A percentile compares a stretch with the other conserved stretches of the same genome.
phyloP scores from a whole-genome alignment of 352 stramenopile species.

The Globisporangium uncinulatum region DNA sequence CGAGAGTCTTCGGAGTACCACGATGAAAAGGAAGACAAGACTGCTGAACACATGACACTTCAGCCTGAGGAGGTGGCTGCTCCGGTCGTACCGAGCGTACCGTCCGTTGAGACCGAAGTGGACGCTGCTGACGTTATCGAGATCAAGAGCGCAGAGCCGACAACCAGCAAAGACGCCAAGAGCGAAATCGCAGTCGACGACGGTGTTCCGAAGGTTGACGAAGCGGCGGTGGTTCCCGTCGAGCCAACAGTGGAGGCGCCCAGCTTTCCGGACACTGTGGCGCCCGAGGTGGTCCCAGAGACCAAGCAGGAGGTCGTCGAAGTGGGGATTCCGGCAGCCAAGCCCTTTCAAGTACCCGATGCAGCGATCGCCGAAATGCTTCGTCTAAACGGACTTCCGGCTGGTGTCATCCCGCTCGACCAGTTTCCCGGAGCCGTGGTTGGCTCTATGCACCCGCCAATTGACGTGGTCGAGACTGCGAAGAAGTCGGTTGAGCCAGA shows the following conservation, averaged over 20 bases:
- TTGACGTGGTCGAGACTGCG: neutral
- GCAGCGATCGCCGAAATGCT: constrained; percentile 10
- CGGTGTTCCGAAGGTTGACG: neutral
- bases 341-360: constrained; percentile 2
- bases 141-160: too few species aligned
- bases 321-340: constrained; percentile 4
- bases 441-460: neutral
- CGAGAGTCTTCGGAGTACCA: neutral
- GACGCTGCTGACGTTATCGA: neutral
- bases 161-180: neutral
- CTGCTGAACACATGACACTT: neutral
- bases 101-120: neutral
- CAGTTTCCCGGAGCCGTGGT: neutral
- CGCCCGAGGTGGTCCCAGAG: neutral
- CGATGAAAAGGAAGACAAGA: neutral
- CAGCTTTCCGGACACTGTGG: neutral
- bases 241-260: neutral
- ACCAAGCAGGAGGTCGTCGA: constrained; percentile 2
- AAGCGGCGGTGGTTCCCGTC: neutral
- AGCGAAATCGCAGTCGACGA: neutral
- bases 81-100: neutral
- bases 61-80: neutral
- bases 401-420: constrained; percentile 1
- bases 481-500: neutral
- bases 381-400: constrained; percentile 5